Evolutionary conservation across 2,329 filamentous ascomycete species (phyloP).

Genomic region (Purpureocillium lavendulum): DNA sequence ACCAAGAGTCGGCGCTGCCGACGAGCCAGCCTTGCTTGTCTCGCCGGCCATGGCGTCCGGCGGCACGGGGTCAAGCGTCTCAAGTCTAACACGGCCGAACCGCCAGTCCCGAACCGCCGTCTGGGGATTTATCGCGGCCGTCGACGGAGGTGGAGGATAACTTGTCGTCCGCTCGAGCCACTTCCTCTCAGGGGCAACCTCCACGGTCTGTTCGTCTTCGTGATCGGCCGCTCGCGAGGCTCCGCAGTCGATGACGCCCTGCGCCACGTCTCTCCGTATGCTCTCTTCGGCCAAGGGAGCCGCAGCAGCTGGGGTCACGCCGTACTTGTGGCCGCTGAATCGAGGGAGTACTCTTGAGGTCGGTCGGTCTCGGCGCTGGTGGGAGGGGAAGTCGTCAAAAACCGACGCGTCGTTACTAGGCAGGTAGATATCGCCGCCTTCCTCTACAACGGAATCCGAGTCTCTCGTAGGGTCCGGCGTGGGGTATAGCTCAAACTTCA

Average conservation of each 20-base stretch:
- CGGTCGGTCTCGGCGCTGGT: slow-evolving; percentile 24
- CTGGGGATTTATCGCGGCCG: slow-evolving; percentile 35
- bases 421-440: slow-evolving; percentile 34
- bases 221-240: slow-evolving; percentile 23
- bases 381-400: slow-evolving; percentile 47
- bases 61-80: slow-evolving; percentile 63
- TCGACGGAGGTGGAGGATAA: slow-evolving; percentile 33
- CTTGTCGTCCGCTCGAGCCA: slow-evolving; percentile 30
- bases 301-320: neutral
- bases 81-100: slow-evolving; percentile 68
- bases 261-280: slow-evolving; percentile 8
- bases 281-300: neutral
- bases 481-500: slow-evolving; percentile 58
- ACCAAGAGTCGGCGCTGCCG: slow-evolving; percentile 43
- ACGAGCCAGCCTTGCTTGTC: slow-evolving; percentile 33
- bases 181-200: slow-evolving; percentile 30
- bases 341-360: neutral
- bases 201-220: slow-evolving; percentile 24
- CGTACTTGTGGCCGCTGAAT: slow-evolving; percentile 1
- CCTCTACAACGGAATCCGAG: slow-evolving; percentile 5
- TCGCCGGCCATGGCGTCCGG: slow-evolving; percentile 23
- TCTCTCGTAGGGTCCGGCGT: slow-evolving; percentile 26
- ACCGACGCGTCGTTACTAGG: slow-evolving; percentile 40
- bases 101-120: slow-evolving; percentile 64
- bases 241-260: slow-evolving; percentile 42